Conservation (phyloP, 2,329 filamentous ascomycete genomes). For the Waltergamsia citrina region DNA sequence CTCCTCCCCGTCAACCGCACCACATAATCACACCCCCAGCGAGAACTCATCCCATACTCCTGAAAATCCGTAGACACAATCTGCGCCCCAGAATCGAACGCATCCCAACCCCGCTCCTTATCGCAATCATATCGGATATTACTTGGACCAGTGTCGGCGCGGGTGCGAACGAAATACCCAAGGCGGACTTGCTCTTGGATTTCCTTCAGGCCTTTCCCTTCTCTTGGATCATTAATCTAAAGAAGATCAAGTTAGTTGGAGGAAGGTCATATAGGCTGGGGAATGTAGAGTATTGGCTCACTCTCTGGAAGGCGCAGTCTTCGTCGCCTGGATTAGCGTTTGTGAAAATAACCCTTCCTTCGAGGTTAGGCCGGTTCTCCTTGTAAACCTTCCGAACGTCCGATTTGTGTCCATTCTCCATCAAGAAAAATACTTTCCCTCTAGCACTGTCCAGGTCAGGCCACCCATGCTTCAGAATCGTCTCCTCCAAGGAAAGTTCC, state of each 20-base stretch:
- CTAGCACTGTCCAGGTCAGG: constrained; percentile 31
- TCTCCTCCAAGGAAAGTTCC: constrained; percentile 32
- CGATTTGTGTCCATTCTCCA: constrained; percentile 35
- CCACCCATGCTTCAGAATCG: constrained; percentile 36
- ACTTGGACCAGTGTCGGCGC: constrained; percentile 32
- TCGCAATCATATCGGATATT: constrained; percentile 28
- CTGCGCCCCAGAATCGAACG: constrained; percentile 36
- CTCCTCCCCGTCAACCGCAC: constrained; percentile 11
- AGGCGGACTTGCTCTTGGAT: constrained; percentile 33
- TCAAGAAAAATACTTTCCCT: constrained; percentile 35
- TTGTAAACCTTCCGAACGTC: constrained; percentile 28
- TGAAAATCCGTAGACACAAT: constrained; percentile 40
- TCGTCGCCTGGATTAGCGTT: constrained; percentile 32
- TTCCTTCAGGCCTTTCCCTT: constrained; percentile 22
- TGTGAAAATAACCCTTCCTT: constrained; percentile 37
- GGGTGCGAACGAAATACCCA: constrained; percentile 38
- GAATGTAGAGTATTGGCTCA: constrained; percentile 2
- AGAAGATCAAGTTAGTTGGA: neutral
- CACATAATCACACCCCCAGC: constrained; percentile 36
- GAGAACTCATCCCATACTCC: constrained; percentile 31
- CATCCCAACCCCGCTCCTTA: constrained; percentile 27
- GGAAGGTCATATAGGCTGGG: neutral
- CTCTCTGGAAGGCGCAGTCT: constrained; percentile 37
- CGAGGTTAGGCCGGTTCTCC: constrained; percentile 17
- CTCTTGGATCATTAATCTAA: constrained; percentile 32